Evolutionary conservation across 2,329 filamentous ascomycete species (phyloP).

Genomic region (Colletotrichum paranaense): DNA sequence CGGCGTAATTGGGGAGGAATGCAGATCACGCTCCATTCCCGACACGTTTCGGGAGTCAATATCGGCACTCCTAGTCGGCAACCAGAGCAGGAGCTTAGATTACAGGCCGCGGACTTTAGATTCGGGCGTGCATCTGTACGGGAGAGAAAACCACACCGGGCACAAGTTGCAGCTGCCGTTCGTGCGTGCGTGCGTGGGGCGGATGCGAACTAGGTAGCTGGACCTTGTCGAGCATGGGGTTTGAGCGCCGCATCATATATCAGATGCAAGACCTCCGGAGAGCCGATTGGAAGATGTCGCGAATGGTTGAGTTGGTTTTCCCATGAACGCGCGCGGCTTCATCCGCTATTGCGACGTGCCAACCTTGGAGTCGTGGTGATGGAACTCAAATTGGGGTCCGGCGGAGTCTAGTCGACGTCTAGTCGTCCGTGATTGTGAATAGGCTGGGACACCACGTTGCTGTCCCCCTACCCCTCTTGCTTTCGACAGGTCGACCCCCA

Average conservation of each 20-base stretch:
- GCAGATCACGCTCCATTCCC: conserved; percentile 2
- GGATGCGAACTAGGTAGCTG: background rate
- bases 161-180: background rate
- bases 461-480: background rate
- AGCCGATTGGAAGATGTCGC: background rate
- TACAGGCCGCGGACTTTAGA: background rate
- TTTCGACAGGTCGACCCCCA: background rate
- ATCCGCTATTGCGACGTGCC: background rate
- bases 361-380: background rate
- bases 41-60: conserved; percentile 12
- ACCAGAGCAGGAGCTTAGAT: background rate
- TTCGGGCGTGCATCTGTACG: background rate
- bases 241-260: background rate
- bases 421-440: background rate
- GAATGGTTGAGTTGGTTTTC: background rate
- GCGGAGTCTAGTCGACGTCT: background rate
- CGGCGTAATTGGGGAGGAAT: conserved; percentile 11
- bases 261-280: background rate
- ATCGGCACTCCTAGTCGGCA: conserved; percentile 21
- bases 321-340: background rate
- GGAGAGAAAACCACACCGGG: background rate
- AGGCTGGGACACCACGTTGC: background rate
- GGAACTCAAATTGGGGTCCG: background rate
- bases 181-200: background rate
- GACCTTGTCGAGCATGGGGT: background rate